Percentiles rank a stretch among this genome's conserved stretches.
These are phyloP conservation scores for Eucalyptus regnans DNA, from an alignment of 345 rosid species.

Conservation along the genomic window DNA sequence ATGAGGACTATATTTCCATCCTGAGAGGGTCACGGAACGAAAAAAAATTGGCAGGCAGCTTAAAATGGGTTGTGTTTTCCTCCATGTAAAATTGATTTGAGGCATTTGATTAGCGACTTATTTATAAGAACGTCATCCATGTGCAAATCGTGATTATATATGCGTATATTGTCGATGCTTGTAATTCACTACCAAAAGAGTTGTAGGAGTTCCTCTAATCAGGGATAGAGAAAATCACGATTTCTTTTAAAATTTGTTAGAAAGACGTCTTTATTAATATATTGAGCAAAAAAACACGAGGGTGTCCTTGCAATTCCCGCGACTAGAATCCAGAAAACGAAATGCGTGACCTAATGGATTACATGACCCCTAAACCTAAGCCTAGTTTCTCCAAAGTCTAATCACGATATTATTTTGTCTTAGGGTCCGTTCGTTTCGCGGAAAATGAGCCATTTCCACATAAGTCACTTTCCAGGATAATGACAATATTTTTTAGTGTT, in stretches of 20 bases:
- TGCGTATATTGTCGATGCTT: background rate
- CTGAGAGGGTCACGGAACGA: background rate
- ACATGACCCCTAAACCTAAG: background rate
- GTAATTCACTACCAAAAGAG: background rate
- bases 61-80: background rate
- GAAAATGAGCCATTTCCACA: too few relatives aligned
- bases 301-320: background rate
- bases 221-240: background rate
- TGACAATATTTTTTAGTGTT: too few relatives aligned
- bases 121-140: background rate
- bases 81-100: background rate
- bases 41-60: background rate
- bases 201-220: background rate
- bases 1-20: background rate
- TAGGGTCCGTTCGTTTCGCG: background rate
- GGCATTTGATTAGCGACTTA: background rate
- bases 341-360: background rate
- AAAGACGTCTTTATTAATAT: background rate
- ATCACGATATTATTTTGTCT: background rate
- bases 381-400: background rate
- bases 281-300: background rate
- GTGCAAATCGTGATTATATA: background rate
- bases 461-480: too few relatives aligned
- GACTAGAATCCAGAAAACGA: background rate
- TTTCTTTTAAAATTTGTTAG: background rate